Evolutionary conservation across 2,329 filamentous ascomycete species (phyloP).

Genomic region (Macrophomina phaseolina): DNA sequence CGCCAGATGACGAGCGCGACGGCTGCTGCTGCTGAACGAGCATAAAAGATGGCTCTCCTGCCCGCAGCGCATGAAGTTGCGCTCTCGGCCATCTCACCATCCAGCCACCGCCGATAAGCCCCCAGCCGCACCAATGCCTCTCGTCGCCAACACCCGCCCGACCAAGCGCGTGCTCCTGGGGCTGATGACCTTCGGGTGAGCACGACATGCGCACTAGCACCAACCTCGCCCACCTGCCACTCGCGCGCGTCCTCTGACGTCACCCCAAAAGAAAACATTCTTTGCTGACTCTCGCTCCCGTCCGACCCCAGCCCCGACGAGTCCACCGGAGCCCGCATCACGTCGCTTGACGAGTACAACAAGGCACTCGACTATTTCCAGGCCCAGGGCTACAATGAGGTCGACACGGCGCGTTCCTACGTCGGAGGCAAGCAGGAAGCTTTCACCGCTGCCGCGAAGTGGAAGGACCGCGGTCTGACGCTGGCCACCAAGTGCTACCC

Average conservation of each 20-base stretch:
- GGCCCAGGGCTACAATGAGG: conserved; percentile 78
- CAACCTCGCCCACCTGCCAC: neutral
- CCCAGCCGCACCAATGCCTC: conserved; percentile 42
- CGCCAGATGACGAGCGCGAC: conserved; percentile 11
- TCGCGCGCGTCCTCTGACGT: neutral
- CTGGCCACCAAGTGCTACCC: conserved; percentile 84
- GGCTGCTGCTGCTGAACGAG: neutral
- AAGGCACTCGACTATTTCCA: conserved; percentile 77
- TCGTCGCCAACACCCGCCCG: conserved; percentile 46
- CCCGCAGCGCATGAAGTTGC: neutral
- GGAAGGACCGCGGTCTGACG: conserved; percentile 78
- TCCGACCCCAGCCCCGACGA: conserved; percentile 56
- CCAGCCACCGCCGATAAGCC: conserved; percentile 9
- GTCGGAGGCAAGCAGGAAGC: conserved; percentile 75
- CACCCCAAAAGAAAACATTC: neutral
- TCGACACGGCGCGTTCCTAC: conserved; percentile 83
- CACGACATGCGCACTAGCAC: conserved; percentile 18
- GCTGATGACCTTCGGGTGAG: conserved; percentile 78
- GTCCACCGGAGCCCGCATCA: conserved; percentile 72
- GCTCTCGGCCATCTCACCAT: conserved; percentile 14
- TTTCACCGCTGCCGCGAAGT: conserved; percentile 75
- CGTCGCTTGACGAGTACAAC: conserved; percentile 71
- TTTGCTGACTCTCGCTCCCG: neutral
- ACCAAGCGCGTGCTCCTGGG: conserved; percentile 79
- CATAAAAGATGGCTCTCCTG: neutral